phyloP scores from a whole-genome alignment of 208 protist genomes.

The Trypanosoma boissoni region DNA sequence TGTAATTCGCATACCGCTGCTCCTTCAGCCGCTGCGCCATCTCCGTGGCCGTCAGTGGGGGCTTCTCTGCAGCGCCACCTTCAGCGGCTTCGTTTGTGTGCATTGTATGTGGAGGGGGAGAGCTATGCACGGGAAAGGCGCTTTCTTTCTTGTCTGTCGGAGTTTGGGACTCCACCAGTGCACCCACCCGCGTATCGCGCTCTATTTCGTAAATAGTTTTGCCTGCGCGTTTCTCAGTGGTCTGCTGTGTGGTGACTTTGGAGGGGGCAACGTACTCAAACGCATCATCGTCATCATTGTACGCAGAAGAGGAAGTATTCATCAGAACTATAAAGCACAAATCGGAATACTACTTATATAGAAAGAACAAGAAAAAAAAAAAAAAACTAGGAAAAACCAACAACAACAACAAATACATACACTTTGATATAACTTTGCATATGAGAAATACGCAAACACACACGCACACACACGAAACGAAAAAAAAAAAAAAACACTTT shows the following conservation, averaged over 20 bases:
- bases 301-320: too few species aligned
- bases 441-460: too few species aligned
- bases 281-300: slow-evolving; percentile 18
- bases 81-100: background rate
- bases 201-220: slow-evolving; percentile 68
- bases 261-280: slow-evolving; percentile 22
- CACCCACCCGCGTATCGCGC: slow-evolving; percentile 46
- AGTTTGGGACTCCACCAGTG: slow-evolving; percentile 22
- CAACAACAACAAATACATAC: too few species aligned
- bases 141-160: too few species aligned
- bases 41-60: slow-evolving; percentile 22
- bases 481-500: too few species aligned
- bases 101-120: background rate
- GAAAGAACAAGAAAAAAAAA: too few species aligned
- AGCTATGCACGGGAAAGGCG: too few species aligned
- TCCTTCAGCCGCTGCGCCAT: slow-evolving; percentile 23
- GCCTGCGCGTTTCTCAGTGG: background rate
- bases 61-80: slow-evolving; percentile 15
- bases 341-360: too few species aligned
- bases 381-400: too few species aligned
- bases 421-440: too few species aligned
- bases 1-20: slow-evolving; percentile 23
- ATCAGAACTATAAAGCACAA: too few species aligned
- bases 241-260: slow-evolving; percentile 7
- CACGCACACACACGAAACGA: too few species aligned